Percentiles rank a stretch among this genome's conserved stretches.
Conservation (phyloP, 805 yeast genomes). For the Pichia sporocuriosa region DNA sequence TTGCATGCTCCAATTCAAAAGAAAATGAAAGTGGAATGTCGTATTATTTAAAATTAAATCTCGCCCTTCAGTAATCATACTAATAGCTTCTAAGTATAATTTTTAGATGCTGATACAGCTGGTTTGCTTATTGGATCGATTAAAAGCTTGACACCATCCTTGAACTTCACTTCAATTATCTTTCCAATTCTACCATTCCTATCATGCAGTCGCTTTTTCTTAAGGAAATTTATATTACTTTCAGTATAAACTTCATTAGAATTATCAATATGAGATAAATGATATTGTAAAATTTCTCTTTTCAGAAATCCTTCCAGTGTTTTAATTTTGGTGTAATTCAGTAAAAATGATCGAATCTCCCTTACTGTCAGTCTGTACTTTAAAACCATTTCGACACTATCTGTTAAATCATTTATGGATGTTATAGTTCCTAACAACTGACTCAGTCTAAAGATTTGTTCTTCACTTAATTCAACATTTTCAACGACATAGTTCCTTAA, state of each 20-base stretch:
- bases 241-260: constrained; percentile 12
- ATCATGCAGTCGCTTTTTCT: background rate
- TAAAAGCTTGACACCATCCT: constrained; percentile 32
- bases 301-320: constrained; percentile 27
- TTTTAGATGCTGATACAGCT: constrained; percentile 8
- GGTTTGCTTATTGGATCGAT: constrained; percentile 35
- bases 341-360: constrained; percentile 36
- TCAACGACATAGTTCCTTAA: constrained; percentile 8
- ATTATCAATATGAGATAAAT: constrained; percentile 18
- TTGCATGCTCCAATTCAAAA: no score
- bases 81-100: constrained; percentile 28
- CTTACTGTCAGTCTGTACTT: constrained; percentile 48
- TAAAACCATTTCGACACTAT: constrained; percentile 41
- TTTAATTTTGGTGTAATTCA: constrained; percentile 36
- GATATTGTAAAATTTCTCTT: constrained; percentile 8
- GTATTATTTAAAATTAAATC: no score
- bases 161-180: constrained; percentile 30
- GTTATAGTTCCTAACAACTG: constrained; percentile 31
- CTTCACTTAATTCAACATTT: constrained; percentile 11
- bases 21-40: no score
- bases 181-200: constrained; percentile 31
- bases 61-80: constrained; percentile 34
- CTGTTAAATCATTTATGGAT: constrained; percentile 39
- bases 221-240: constrained; percentile 7
- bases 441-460: constrained; percentile 6